Evolutionary conservation across 129 eudicot species (phyloP).

Genomic region (Scalesia atractyloides): DNA sequence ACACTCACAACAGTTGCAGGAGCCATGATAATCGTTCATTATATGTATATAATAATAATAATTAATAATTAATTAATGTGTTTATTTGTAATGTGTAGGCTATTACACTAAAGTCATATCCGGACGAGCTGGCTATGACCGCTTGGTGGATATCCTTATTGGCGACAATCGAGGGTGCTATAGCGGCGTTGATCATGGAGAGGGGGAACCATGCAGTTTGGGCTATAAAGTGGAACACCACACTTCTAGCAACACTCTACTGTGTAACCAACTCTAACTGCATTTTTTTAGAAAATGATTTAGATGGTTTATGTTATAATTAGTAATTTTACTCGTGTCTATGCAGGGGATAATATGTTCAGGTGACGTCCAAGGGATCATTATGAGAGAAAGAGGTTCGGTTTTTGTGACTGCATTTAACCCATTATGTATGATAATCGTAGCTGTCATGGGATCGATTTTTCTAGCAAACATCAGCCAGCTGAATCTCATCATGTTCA

Average conservation of each 20-base stretch:
- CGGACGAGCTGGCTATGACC: constrained; percentile 87
- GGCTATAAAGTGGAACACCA: constrained; percentile 77
- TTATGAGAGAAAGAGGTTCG: constrained; percentile 81
- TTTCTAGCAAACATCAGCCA: constrained; percentile 65
- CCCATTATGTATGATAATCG: constrained; percentile 75
- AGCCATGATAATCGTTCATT: constrained; percentile 95
- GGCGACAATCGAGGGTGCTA: constrained; percentile 70
- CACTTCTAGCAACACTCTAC: constrained; percentile 70
- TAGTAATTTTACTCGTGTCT: neutral
- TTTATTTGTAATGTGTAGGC: constrained; percentile 44
- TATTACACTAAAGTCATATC: constrained; percentile 76
- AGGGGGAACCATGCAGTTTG: constrained; percentile 65
- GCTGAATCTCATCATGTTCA: too few species aligned
- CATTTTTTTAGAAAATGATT: neutral
- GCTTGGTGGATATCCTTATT: constrained; percentile 93
- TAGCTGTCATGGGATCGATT: constrained; percentile 67
- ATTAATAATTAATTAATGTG: constrained; percentile 16
- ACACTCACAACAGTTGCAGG: constrained; percentile 85
- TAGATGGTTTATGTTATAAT: neutral
- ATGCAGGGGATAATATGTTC: constrained; percentile 84
- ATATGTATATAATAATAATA: constrained; percentile 55
- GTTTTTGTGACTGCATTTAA: constrained; percentile 86
- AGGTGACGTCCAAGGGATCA: constrained; percentile 77
- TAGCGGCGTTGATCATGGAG: constrained; percentile 77
- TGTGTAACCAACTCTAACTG: constrained; percentile 54